Evolutionary conservation across 2,329 filamentous ascomycete species (phyloP).

Genomic region (Pseudocercospora ulei): DNA sequence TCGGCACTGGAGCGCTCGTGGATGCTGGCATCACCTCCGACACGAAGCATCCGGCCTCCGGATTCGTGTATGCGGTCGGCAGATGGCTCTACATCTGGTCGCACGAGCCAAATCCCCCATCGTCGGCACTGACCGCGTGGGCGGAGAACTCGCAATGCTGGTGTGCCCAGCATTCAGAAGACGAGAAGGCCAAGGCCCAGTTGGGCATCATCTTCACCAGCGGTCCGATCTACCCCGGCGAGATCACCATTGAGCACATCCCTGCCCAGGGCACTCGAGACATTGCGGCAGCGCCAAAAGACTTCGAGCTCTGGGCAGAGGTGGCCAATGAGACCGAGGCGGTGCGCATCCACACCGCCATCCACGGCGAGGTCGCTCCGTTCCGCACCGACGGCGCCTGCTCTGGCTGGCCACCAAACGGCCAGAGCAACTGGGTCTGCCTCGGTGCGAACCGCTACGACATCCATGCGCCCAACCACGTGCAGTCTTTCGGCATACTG

Average conservation of each 20-base stretch:
- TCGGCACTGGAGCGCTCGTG: slow-evolving; percentile 56
- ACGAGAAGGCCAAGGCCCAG: slow-evolving; percentile 49
- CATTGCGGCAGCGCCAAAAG: slow-evolving; percentile 37
- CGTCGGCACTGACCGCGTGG: slow-evolving; percentile 57
- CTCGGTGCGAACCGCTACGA: slow-evolving; percentile 38
- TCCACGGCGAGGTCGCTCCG: slow-evolving; percentile 13
- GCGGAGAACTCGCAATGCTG: slow-evolving; percentile 76
- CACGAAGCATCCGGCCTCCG: slow-evolving; percentile 31
- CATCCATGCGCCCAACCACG: slow-evolving; percentile 36
- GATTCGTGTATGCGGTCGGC: not conserved
- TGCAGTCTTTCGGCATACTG: slow-evolving; percentile 38
- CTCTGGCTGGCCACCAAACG: slow-evolving; percentile 17
- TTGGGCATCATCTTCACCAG: slow-evolving; percentile 50
- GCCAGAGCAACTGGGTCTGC: slow-evolving; percentile 34
- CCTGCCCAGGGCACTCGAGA: slow-evolving; percentile 36
- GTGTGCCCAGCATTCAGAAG: slow-evolving; percentile 52
- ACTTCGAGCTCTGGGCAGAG: slow-evolving; percentile 42
- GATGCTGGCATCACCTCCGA: slow-evolving; percentile 53
- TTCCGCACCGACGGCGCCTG: slow-evolving; percentile 14
- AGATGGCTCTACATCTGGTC: not conserved
- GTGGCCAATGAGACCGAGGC: slow-evolving; percentile 22
- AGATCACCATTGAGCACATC: slow-evolving; percentile 42
- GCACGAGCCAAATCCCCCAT: slow-evolving; percentile 17
- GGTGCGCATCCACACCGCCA: slow-evolving; percentile 18
- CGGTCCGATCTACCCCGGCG: slow-evolving; percentile 34